A percentile compares a stretch with the other conserved stretches of the same genome.
phyloP scores from a whole-genome alignment of 2,329 filamentous ascomycete genomes.

The Neofusicoccum ribis region DNA sequence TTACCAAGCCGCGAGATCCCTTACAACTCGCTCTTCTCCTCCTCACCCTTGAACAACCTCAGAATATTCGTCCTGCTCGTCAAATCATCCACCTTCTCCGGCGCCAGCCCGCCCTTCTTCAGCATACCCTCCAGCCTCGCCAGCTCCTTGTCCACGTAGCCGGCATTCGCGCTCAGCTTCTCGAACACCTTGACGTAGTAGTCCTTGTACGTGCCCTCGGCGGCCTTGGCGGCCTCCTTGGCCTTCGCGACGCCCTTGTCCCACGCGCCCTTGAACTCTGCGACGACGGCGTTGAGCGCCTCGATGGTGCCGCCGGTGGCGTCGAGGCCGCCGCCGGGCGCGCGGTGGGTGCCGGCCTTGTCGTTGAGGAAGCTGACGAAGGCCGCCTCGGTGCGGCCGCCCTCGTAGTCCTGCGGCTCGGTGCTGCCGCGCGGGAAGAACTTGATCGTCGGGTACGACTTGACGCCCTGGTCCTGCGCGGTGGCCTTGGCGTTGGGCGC shows the following conservation, averaged over 20 bases:
- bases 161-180: conserved; percentile 77
- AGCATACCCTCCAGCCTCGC: conserved; percentile 76
- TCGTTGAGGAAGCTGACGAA: conserved; percentile 82
- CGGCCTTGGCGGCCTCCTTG: conserved; percentile 59
- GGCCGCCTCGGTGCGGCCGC: conserved; percentile 73
- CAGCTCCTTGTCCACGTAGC: conserved; percentile 83
- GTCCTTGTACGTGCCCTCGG: conserved; percentile 74
- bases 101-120: conserved; percentile 80
- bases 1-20: not conserved
- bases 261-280: conserved; percentile 65
- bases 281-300: conserved; percentile 72
- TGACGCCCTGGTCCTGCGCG: conserved; percentile 73
- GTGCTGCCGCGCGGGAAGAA: conserved; percentile 88
- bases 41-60: conserved; percentile 65
- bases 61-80: conserved; percentile 86
- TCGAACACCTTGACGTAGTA: conserved; percentile 93
- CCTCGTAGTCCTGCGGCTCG: conserved; percentile 69
- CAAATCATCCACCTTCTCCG: conserved; percentile 85
- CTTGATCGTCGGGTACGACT: conserved; percentile 94
- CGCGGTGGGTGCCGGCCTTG: conserved; percentile 84
- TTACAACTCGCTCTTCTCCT: conserved; percentile 71
- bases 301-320: conserved; percentile 78
- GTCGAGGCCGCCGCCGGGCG: conserved; percentile 77
- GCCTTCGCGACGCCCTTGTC: conserved; percentile 68
- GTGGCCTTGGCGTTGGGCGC: conserved; percentile 78